Percentiles rank a stretch among this genome's conserved stretches.
These are phyloP conservation scores for Myriosclerotinia scirpicola DNA, from an alignment of 2,329 filamentous ascomycete species.

Conservation along the genomic window DNA sequence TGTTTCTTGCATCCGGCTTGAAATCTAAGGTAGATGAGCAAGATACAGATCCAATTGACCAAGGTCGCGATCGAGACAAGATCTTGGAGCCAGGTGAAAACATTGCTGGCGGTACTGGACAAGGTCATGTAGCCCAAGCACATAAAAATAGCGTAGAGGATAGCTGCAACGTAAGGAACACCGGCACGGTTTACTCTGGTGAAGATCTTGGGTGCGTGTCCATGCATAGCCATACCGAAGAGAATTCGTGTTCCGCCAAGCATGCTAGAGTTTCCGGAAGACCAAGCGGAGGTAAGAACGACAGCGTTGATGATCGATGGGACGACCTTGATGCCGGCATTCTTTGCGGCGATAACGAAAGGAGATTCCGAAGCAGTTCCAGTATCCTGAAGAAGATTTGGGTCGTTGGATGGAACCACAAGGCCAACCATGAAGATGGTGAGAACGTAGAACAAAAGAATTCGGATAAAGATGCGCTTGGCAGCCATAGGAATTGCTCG, in stretches of 20 bases:
- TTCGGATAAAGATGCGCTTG: slow-evolving; percentile 53
- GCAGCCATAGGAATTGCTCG: slow-evolving; percentile 53
- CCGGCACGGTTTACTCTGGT: slow-evolving; percentile 57
- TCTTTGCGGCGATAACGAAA: slow-evolving; percentile 70
- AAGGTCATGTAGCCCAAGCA: slow-evolving; percentile 69
- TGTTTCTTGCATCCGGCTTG: slow-evolving; percentile 55
- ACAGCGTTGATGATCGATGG: slow-evolving; percentile 75
- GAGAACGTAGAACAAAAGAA: slow-evolving; percentile 56
- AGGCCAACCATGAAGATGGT: slow-evolving; percentile 51
- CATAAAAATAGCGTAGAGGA: slow-evolving; percentile 56
- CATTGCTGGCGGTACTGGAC: slow-evolving; percentile 54
- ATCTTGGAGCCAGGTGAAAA: slow-evolving; percentile 65
- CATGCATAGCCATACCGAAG: slow-evolving; percentile 55
- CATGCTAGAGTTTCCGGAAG: slow-evolving; percentile 66
- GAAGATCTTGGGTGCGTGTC: slow-evolving; percentile 55
- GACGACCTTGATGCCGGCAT: slow-evolving; percentile 65
- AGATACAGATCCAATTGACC: slow-evolving; percentile 61
- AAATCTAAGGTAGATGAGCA: slow-evolving; percentile 60
- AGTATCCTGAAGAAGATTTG: slow-evolving; percentile 47
- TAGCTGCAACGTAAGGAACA: slow-evolving; percentile 54
- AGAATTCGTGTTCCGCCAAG: slow-evolving; percentile 59
- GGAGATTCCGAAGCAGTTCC: slow-evolving; percentile 54
- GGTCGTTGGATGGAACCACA: slow-evolving; percentile 56
- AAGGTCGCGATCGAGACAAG: slow-evolving; percentile 63
- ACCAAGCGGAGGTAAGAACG: slow-evolving; percentile 71